Conservation (phyloP, 305 asterid genomes). For the Fraxinus baroniana region DNA sequence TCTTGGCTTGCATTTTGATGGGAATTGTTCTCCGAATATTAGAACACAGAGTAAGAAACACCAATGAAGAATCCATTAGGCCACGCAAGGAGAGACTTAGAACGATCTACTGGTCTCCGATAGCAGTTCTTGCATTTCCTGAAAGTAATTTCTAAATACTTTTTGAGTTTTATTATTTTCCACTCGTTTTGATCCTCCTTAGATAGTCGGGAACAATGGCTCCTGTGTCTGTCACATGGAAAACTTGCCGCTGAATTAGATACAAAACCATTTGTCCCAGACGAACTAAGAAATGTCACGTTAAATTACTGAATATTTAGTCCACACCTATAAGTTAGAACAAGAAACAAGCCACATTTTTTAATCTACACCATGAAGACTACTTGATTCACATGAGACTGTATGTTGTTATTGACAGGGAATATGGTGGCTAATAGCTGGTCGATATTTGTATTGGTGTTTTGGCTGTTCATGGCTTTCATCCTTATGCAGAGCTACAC, state of each 20-base stretch:
- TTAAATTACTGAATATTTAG: neutral
- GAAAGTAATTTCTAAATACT: constrained; percentile 39
- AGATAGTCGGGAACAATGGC: neutral
- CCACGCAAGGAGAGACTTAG: constrained; percentile 21
- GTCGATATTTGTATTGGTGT: constrained; percentile 45
- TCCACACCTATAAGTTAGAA: neutral
- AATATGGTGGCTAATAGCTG: constrained; percentile 49
- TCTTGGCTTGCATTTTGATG: constrained; percentile 37
- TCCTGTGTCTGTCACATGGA: neutral
- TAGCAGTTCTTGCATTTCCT: constrained; percentile 60
- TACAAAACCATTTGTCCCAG: neutral
- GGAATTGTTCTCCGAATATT: constrained; percentile 43
- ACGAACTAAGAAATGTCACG: neutral
- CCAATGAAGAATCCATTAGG: constrained; percentile 15
- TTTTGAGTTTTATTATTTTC: neutral
- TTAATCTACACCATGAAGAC: neutral
- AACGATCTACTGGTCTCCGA: constrained; percentile 45
- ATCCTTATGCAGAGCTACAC: constrained; percentile 65
- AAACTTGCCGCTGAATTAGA: neutral
- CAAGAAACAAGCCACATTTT: neutral
- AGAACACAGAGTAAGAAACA: constrained; percentile 32
- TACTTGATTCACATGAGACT: neutral
- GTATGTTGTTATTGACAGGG: constrained; percentile 31
- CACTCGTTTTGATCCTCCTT: neutral
- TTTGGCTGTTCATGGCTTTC: constrained; percentile 55